These are phyloP conservation scores for Chlamydomonas eustigma DNA, from an alignment of 139 green algal species.

Conservation along the genomic window DNA sequence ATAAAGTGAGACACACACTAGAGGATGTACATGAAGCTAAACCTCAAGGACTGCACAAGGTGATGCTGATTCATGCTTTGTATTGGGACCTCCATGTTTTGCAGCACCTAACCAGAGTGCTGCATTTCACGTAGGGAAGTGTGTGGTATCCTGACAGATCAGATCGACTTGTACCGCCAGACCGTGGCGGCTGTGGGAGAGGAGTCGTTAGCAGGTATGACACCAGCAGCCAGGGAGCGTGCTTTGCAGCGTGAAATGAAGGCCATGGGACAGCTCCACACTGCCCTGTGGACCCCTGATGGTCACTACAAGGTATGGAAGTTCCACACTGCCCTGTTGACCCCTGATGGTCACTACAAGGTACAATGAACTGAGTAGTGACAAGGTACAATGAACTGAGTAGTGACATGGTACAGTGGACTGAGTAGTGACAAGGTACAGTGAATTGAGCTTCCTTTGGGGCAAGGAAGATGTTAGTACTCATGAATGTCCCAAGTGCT, in stretches of 20 bases:
- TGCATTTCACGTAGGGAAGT: constrained; percentile 18
- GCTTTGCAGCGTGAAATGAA: constrained; percentile 53
- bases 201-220: constrained; percentile 26
- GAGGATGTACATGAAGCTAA: neutral
- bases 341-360: constrained; percentile 36
- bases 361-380: too few relatives aligned
- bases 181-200: constrained; percentile 47
- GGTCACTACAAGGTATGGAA: constrained; percentile 23
- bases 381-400: too few relatives aligned
- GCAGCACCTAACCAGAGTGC: too few relatives aligned
- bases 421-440: too few relatives aligned
- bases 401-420: too few relatives aligned
- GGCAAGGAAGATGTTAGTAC: too few relatives aligned
- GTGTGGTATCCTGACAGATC: constrained; percentile 52
- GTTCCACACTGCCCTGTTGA: constrained; percentile 56
- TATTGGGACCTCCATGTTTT: too few relatives aligned
- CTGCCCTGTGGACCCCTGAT: constrained; percentile 45
- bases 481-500: too few relatives aligned
- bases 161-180: constrained; percentile 51
- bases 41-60: neutral
- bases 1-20: constrained; percentile 34
- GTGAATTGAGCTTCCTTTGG: too few relatives aligned
- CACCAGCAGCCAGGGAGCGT: constrained; percentile 36
- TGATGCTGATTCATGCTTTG: too few relatives aligned
- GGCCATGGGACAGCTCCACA: constrained; percentile 60